Base-by-base conservation (phyloP, 805 yeast species). In the Candida taoyuanica region DNA sequence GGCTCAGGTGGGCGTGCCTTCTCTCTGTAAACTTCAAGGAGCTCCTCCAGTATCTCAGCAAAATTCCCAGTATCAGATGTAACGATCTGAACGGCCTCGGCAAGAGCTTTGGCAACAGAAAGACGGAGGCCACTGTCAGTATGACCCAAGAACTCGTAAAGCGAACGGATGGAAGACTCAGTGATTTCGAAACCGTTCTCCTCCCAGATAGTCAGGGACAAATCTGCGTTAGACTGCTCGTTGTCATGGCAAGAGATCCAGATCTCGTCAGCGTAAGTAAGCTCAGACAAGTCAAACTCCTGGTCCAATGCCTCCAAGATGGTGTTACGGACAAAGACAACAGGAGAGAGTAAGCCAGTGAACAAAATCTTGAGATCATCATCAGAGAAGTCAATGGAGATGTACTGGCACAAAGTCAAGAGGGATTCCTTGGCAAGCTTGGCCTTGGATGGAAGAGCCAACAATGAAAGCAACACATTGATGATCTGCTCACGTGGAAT, bases 351-450 rank as follows among this genome's bases (percentile, higher is more conserved):
- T 9, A 78, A 54, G 25, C 74, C 75, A 9, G 68, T 62, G 24
- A 88, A 62, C 18, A 88, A 63, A 9, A 84, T 56, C 14, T 64
- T 50, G 44, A 86, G 59, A 56, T 91, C 97, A 3, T 52, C 60
- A 1, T 61, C 59, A 0, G 76, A 64, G 34, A 80, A 71, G 37
- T 78, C 74, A 16, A 79, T 68, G 1, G 95, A 75, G 17, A 88
- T 76, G 46, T 81, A 78, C 56, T 85, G 95, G 43, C 89, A 77
- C 31, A 93, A 58, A 0, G 93, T 72, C 36, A 80, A 65, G 58
- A 93, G 74, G 54, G 94, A 84, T 43, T 88, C 97, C 55, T 86
- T 86, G 11, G 93, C 81, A 35, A 78, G 62, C 49, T 88, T 87
- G 12, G 91, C 83, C 52, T 83, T 85, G 0, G 88, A 67, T 11